Evolutionary conservation across 257 asterid genomes (phyloP), one percentile per base, ranked within the genome.

Genomic region (Solanum raphanifolium): DNA sequence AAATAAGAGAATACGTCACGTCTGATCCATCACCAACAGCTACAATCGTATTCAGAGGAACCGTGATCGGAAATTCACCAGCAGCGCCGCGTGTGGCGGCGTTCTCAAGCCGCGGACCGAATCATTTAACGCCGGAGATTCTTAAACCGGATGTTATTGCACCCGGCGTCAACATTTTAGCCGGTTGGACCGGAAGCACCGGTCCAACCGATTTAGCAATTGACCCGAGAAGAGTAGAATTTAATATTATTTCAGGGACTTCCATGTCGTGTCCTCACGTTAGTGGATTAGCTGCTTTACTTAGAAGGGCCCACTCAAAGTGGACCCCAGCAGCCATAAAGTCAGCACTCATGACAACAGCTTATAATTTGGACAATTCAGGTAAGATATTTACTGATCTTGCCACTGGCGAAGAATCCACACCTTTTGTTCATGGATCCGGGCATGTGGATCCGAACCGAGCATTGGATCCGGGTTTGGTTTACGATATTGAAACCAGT

Each of bases 211-310:
- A 90, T 86, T 66, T 97, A 87, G 96, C 90, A 3, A 60, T 92
- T n/a, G 99, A 97, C 87, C 90, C 90, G 3, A 91, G 99, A 86
- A 93, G 88, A 66, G 99, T 97, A 11, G 97, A 93, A 12, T 97
- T 97, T 91, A 97, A 95, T 87, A 95, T 97, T 69, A 90, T 94
- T 20, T 97, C 99, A 3, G 99, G 99, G 15, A 97, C 99, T 0
- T 95, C 98, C 3, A 97, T 95, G 99, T 93, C 99, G 27, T 95
- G 98, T 86, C 99, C 99, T 27, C 99, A 97, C 83, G 98, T 94
- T 82, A 95, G 98, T 88, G 99, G 99, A 75, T 89, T 97, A 27
- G 98, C 98, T 0, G 98, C 98, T 3, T 46, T 97, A 90, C 94
- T 97, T 34, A 89, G 88, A 18, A 91, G 93, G 82, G 98, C 98